phyloP scores from a whole-genome alignment of 176 grass and related monocot genomes.

The Lolium multiflorum region DNA sequence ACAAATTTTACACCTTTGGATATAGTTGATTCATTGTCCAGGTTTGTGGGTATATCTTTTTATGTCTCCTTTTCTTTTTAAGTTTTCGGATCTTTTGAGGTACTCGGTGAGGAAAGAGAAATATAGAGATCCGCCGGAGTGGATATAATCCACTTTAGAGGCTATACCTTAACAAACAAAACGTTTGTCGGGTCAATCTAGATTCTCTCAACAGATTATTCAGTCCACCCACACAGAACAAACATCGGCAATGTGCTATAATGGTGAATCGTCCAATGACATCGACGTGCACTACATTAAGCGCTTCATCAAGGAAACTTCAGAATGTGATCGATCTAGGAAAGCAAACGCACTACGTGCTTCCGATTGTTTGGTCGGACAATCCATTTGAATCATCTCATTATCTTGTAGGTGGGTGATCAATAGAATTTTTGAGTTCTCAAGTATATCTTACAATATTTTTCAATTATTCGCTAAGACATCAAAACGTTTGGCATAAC shows the following conservation, averaged over 20 bases:
- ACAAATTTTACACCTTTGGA: no score
- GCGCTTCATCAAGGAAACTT: neutral
- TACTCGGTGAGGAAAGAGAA: neutral
- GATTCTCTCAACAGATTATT: neutral
- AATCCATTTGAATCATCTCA: no score
- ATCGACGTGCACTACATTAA: neutral
- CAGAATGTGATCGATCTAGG: neutral
- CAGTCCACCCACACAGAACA: neutral
- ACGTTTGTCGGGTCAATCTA: neutral
- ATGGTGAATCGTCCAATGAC: neutral
- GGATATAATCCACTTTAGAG: neutral
- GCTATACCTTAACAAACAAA: neutral
- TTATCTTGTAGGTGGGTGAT: neutral
- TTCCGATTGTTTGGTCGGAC: no score
- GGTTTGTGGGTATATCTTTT: no score
- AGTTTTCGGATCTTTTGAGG: neutral
- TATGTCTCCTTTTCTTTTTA: neutral
- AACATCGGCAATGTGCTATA: neutral
- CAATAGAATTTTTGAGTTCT: neutral
- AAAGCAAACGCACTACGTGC: neutral
- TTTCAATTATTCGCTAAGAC: neutral
- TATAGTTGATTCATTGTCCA: no score
- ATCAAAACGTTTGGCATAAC: neutral
- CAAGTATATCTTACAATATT: neutral
- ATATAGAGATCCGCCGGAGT: neutral